Conservation (phyloP, 2,329 filamentous ascomycete genomes). For the Beauveria sp. region DNA sequence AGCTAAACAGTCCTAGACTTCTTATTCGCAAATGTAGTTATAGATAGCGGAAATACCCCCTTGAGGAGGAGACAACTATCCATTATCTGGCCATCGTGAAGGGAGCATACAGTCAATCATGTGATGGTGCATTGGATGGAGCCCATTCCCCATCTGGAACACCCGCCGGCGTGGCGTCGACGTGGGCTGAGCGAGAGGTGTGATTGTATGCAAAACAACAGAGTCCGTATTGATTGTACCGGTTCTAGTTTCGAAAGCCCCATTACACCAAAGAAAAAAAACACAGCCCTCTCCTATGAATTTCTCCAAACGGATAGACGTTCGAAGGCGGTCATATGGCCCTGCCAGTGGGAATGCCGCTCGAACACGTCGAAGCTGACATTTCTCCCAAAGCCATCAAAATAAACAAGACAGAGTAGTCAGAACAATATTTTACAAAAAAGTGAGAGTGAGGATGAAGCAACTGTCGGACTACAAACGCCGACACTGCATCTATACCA, state of each 20-base stretch:
- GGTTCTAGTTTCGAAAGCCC: neutral
- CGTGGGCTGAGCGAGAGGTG: neutral
- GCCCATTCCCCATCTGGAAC: neutral
- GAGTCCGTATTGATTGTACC: neutral
- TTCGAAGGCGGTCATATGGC: neutral
- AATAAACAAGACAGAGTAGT: conserved; percentile 8
- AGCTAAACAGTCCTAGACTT: neutral
- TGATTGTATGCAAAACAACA: neutral
- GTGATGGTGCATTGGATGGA: neutral
- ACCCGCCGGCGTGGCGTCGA: neutral
- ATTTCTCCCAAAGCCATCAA: neutral
- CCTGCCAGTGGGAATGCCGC: neutral
- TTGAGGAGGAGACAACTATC: neutral
- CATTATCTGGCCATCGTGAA: neutral
- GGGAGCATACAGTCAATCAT: neutral
- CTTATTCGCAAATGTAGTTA: too few relatives aligned
- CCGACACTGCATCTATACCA: neutral
- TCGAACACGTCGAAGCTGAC: neutral
- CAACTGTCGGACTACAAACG: neutral
- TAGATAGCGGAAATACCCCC: neutral
- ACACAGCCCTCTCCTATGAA: neutral
- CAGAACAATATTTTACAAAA: conserved; percentile 4
- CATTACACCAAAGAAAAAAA: neutral
- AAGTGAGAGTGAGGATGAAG: neutral
- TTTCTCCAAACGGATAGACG: neutral